Evolutionary conservation across 2,329 filamentous ascomycete genomes (phyloP).

Genomic region (Nigrograna mackinnonii): DNA sequence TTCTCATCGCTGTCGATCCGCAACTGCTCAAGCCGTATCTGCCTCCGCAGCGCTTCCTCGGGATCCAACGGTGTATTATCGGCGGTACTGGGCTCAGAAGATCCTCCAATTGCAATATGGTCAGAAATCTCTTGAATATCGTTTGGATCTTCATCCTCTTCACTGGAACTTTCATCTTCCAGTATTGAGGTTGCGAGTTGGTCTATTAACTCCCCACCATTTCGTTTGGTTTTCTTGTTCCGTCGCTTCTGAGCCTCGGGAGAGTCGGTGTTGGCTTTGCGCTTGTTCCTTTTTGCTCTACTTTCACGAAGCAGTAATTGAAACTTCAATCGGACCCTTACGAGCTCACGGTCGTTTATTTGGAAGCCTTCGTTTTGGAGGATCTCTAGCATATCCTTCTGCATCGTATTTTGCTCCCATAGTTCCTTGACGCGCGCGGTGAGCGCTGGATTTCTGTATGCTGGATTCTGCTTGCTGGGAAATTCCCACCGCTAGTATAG

Average conservation of each 20-base stretch:
- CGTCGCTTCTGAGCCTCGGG: conserved; percentile 8
- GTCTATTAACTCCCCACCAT: conserved; percentile 24
- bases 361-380: conserved; percentile 74
- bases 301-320: conserved; percentile 64
- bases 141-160: conserved; percentile 11
- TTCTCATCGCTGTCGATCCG: conserved; percentile 65
- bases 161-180: conserved; percentile 19
- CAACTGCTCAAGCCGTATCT: conserved; percentile 42
- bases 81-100: background rate
- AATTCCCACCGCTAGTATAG: conserved; percentile 68
- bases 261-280: background rate
- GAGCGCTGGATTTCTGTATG: conserved; percentile 69
- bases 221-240: conserved; percentile 18
- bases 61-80: conserved; percentile 14
- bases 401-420: conserved; percentile 74
- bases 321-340: conserved; percentile 70
- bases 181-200: conserved; percentile 32
- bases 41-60: conserved; percentile 28
- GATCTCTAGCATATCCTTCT: conserved; percentile 73
- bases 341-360: conserved; percentile 72
- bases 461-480: conserved; percentile 72
- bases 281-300: conserved; percentile 46
- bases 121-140: conserved; percentile 4
- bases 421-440: conserved; percentile 73
- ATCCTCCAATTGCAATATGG: background rate